Evolutionary conservation across 805 yeast species (phyloP).

Genomic region (Hanseniaspora lindneri): DNA sequence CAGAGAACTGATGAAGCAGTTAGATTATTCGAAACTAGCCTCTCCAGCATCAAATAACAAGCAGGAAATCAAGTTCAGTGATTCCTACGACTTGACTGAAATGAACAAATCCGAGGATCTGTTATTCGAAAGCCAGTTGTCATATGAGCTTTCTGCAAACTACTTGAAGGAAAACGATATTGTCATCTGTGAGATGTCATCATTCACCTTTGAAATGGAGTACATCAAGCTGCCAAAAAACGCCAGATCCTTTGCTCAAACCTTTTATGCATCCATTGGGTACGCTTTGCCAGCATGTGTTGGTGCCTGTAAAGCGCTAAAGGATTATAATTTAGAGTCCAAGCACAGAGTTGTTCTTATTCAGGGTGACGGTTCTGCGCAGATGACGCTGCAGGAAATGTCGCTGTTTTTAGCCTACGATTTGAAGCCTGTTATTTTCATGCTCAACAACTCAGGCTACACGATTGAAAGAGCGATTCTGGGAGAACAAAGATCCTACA

Average conservation of each 20-base stretch:
- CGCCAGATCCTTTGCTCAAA: constrained; percentile 47
- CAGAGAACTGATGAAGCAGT: constrained; percentile 30
- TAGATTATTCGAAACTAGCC: constrained; percentile 28
- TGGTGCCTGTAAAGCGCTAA: constrained; percentile 66
- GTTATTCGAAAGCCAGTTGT: constrained; percentile 29
- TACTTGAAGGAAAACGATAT: constrained; percentile 53
- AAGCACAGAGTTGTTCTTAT: constrained; percentile 52
- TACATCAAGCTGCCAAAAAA: constrained; percentile 52
- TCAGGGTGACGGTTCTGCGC: constrained; percentile 92
- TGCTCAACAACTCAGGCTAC: constrained; percentile 79
- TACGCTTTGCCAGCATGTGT: constrained; percentile 77
- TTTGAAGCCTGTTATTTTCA: constrained; percentile 55
- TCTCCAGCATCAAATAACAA: neutral
- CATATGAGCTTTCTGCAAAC: constrained; percentile 37
- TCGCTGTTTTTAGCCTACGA: constrained; percentile 50
- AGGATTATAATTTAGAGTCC: constrained; percentile 35
- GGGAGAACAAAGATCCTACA: constrained; percentile 66
- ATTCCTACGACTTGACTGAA: neutral
- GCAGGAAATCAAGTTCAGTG: constrained; percentile 10
- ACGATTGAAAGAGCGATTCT: constrained; percentile 78
- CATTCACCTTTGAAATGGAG: constrained; percentile 65
- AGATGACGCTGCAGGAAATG: constrained; percentile 83
- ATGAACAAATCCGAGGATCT: constrained; percentile 3
- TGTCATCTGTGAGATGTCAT: constrained; percentile 71
- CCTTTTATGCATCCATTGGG: constrained; percentile 77